Conservation (phyloP, 768 basidiomycete genomes). For the Scleroderma bovista region DNA sequence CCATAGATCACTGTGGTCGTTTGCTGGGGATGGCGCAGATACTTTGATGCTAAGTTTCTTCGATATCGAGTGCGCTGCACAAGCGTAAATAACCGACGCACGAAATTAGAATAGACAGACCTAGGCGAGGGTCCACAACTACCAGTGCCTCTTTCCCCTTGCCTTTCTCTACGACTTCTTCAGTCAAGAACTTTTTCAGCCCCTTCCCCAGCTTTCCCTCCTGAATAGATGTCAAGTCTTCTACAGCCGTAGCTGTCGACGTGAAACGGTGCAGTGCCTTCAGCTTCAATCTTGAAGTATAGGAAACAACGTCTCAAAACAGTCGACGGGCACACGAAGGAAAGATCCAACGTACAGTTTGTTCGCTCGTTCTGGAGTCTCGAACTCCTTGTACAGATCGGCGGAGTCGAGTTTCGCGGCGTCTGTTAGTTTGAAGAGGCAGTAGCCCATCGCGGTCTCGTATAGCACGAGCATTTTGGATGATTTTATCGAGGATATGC, state of each 20-base stretch:
- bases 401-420: conserved; percentile 81
- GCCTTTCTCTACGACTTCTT: conserved; percentile 81
- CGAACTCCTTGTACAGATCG: conserved; percentile 88
- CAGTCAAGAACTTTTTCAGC: conserved; percentile 88
- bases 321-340: conserved; percentile 10
- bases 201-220: conserved; percentile 91
- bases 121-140: conserved; percentile 87
- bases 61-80: conserved; percentile 72
- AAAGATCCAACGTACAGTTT: conserved; percentile 65
- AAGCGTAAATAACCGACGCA: conserved; percentile 5
- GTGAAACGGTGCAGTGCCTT: conserved; percentile 95
- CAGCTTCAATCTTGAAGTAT: conserved; percentile 68
- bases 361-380: conserved; percentile 87
- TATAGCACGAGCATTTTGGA: conserved; percentile 86
- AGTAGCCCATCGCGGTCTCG: conserved; percentile 95
- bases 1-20: conserved; percentile 78
- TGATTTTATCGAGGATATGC: conserved; percentile 3
- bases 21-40: conserved; percentile 47
- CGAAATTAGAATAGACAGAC: conserved; percentile 40
- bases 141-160: conserved; percentile 83
- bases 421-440: conserved; percentile 94
- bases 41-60: conserved; percentile 95
- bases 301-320: not conserved
- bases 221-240: conserved; percentile 91
- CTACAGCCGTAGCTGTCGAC: conserved; percentile 93